phyloP scores from a whole-genome alignment of 495 filamentous ascomycete genomes.

The Penicillium crystallinum region DNA sequence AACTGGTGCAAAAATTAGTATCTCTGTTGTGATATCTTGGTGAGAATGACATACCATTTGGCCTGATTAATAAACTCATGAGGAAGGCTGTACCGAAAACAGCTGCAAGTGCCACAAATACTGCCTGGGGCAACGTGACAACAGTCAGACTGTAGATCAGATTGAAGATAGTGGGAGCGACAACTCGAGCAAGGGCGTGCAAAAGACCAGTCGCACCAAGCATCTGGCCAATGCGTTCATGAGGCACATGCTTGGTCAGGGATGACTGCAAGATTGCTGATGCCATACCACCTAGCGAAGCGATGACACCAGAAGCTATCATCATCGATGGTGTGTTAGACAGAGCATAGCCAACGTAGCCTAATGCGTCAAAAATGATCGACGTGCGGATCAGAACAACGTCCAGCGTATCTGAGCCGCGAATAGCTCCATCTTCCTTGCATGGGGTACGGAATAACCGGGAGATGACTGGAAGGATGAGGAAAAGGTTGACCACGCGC shows the following conservation, averaged over 20 bases:
- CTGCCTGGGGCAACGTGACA: slow-evolving; percentile 66
- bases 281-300: slow-evolving; percentile 76
- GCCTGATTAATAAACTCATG: slow-evolving; percentile 62
- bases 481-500: slow-evolving; percentile 68
- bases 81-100: slow-evolving; percentile 63
- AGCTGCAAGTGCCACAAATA: slow-evolving; percentile 68
- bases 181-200: slow-evolving; percentile 73
- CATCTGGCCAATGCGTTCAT: slow-evolving; percentile 72
- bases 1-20: slow-evolving; percentile 14
- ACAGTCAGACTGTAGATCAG: slow-evolving; percentile 80
- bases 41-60: slow-evolving; percentile 56
- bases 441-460: slow-evolving; percentile 57
- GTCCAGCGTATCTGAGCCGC: slow-evolving; percentile 76
- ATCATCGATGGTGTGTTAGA: slow-evolving; percentile 51
- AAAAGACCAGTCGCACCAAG: slow-evolving; percentile 82
- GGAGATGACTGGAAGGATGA: slow-evolving; percentile 67
- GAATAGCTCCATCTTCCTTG: slow-evolving; percentile 41
- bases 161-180: slow-evolving; percentile 78
- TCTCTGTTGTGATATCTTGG: not conserved
- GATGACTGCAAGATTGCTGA: slow-evolving; percentile 76
- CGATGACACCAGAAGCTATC: slow-evolving; percentile 62
- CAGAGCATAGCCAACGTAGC: slow-evolving; percentile 68
- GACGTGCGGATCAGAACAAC: slow-evolving; percentile 69
- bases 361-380: slow-evolving; percentile 70
- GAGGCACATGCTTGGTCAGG: slow-evolving; percentile 85